Conservation (phyloP, 2,329 filamentous ascomycete species). For the Aspergillus cejpii region DNA sequence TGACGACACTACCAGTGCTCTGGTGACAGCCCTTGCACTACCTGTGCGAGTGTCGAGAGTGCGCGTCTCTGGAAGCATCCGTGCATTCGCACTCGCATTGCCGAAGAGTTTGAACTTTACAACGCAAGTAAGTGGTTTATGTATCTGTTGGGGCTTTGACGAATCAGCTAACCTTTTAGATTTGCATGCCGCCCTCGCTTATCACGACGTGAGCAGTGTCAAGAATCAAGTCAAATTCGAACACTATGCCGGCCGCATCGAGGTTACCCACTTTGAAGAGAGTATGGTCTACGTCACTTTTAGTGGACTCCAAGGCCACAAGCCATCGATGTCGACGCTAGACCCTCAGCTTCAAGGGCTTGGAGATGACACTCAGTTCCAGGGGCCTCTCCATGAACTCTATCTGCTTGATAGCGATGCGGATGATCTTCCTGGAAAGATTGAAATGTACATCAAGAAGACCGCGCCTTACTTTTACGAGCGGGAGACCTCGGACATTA, state of each 20-base stretch:
- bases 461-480: slow-evolving; percentile 43
- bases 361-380: slow-evolving; percentile 36
- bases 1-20: slow-evolving; percentile 42
- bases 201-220: slow-evolving; percentile 45
- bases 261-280: slow-evolving; percentile 52
- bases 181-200: slow-evolving; percentile 49
- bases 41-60: slow-evolving; percentile 54
- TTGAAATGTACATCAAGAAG: slow-evolving; percentile 51
- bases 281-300: slow-evolving; percentile 46
- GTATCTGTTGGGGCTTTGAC: background rate
- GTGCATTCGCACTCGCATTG: slow-evolving; percentile 53
- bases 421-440: slow-evolving; percentile 47
- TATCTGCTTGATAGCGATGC: slow-evolving; percentile 46
- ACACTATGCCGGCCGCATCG: slow-evolving; percentile 47
- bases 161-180: slow-evolving; percentile 30
- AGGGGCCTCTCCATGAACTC: slow-evolving; percentile 35
- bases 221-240: slow-evolving; percentile 46
- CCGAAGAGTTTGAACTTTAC: slow-evolving; percentile 54
- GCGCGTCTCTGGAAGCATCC: slow-evolving; percentile 56
- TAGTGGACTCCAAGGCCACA: slow-evolving; percentile 35
- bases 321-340: slow-evolving; percentile 32
- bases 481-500: slow-evolving; percentile 46
- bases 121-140: slow-evolving; percentile 40
- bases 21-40: slow-evolving; percentile 53
- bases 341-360: slow-evolving; percentile 40